Evolutionary conservation across 108 stramenopile species (phyloP), one percentile per base, ranked within the genome.

Genomic region (Pseudonitzschia pungens): DNA sequence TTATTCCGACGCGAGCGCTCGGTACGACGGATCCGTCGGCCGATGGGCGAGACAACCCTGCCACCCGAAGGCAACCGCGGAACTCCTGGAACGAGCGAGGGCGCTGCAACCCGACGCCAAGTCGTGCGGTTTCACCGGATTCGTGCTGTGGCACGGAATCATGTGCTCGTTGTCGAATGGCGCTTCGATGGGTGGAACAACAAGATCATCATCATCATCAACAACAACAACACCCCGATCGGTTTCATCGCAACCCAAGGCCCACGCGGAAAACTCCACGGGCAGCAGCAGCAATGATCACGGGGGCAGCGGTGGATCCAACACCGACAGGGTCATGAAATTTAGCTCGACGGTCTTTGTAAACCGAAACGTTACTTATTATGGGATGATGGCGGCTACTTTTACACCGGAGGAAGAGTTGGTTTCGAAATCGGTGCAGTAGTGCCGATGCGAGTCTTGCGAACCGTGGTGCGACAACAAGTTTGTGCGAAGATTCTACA

Each of bases 311-410:
- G 15, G 14, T 24, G 24, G 24, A 15, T 21, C n/a, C 50, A 24
- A 59, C 21, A 18, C 60, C 26, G 54, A 60, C 33, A 50, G 28
- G 27, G 10, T 11, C 15, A n/a, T 16, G 36, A 15, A 40, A 45
- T 54, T 54, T 0, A 24, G 50, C 52, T 64, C 70, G 29, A 58
- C 53, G 41, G 75, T 83, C 5, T 57, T 48, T 15, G 78, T 63
- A 12, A 76, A 72, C 48, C 42, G 75, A 42, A 76, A 79, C 65
- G 79, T 75, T 32, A 84, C 83, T 11, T 84, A 84, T 42, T 84
- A 81, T 65, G 83, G 83, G 15, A 84, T 84, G 83, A 74, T 80
- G 60, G 76, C 72, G 74, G 69, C 12, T 69, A 21, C 4, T 78
- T 81, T 68, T 24, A 68, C 16, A 10, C 50, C 36, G 36, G 36